phyloP scores from a whole-genome alignment of 2,329 filamentous ascomycete species.

The Xylariaceae sp. region DNA sequence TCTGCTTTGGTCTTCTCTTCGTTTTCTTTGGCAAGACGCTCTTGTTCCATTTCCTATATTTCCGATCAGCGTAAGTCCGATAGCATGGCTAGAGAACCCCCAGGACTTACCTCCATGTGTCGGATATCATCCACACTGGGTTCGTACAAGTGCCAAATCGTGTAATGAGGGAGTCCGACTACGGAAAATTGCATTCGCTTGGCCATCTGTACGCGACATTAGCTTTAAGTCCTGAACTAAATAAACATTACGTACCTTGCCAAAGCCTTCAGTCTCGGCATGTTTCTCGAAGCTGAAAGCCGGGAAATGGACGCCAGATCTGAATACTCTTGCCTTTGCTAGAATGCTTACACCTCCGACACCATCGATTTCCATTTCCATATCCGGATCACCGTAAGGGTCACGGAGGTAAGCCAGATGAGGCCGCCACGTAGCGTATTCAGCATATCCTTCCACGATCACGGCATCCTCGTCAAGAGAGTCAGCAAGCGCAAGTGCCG shows the following conservation, averaged over 20 bases:
- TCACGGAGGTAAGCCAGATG: constrained; percentile 96
- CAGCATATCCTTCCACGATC: constrained; percentile 97
- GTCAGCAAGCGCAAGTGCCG: constrained; percentile 87
- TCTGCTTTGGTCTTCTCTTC: constrained; percentile 77
- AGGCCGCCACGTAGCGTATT: constrained; percentile 97
- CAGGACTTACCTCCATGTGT: constrained; percentile 77
- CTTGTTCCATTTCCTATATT: constrained; percentile 83
- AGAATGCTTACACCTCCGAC: constrained; percentile 97
- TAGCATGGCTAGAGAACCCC: not conserved
- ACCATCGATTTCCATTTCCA: constrained; percentile 99
- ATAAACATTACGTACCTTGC: constrained; percentile 69
- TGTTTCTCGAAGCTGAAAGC: constrained; percentile 99
- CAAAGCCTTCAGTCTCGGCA: constrained; percentile 96
- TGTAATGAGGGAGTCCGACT: constrained; percentile 94
- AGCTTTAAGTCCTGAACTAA: constrained; percentile 14
- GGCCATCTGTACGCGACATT: constrained; percentile 71
- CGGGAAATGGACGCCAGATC: constrained; percentile 93
- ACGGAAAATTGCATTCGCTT: constrained; percentile 95
- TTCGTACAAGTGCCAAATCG: constrained; percentile 99
- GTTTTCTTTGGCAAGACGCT: constrained; percentile 76
- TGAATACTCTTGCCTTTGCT: constrained; percentile 93
- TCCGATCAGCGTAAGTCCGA: constrained; percentile 13
- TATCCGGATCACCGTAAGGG: constrained; percentile 95
- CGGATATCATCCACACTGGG: constrained; percentile 96
- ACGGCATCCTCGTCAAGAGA: constrained; percentile 97